A percentile compares a stretch with the other conserved stretches of the same genome.
These are phyloP conservation scores for Thamnidium elegans DNA, from an alignment of 192 early-diverging fungal species.

Conservation along the genomic window DNA sequence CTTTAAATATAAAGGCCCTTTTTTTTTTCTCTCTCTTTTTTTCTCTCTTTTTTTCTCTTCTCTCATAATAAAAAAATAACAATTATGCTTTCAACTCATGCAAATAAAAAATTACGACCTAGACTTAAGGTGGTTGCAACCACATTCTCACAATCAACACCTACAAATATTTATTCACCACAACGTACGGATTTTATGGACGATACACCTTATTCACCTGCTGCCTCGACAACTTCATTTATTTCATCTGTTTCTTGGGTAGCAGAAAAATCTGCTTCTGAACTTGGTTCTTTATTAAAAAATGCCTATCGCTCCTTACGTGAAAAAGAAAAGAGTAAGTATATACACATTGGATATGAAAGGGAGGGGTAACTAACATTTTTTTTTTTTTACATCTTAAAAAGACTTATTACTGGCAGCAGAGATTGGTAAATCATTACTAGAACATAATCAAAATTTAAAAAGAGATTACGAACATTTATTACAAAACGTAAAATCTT, in stretches of 20 bases:
- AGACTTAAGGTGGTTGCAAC: constrained; percentile 12
- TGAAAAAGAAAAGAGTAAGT: constrained; percentile 42
- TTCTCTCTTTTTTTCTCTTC: background rate
- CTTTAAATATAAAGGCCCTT: background rate
- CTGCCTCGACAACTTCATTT: constrained; percentile 27
- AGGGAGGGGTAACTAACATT: too few species aligned
- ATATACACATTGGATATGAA: background rate
- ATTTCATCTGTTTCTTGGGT: constrained; percentile 37
- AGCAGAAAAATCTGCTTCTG: constrained; percentile 34
- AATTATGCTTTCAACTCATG: constrained; percentile 3
- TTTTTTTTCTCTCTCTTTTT: constrained; percentile 9
- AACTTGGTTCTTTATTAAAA: constrained; percentile 33
- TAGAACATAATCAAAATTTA: constrained; percentile 41
- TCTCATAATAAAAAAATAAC: background rate
- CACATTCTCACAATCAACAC: constrained; percentile 13
- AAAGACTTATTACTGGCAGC: constrained; percentile 43
- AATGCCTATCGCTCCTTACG: constrained; percentile 32
- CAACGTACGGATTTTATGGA: constrained; percentile 3
- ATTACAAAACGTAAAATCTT: background rate
- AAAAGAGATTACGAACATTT: constrained; percentile 42
- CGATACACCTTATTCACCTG: constrained; percentile 22
- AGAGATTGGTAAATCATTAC: constrained; percentile 43
- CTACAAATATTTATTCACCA: background rate
- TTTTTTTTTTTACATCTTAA: too few species aligned
- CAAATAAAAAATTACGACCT: constrained; percentile 10